Conservation (phyloP, 768 basidiomycete species). For the Suillus sp. region DNA sequence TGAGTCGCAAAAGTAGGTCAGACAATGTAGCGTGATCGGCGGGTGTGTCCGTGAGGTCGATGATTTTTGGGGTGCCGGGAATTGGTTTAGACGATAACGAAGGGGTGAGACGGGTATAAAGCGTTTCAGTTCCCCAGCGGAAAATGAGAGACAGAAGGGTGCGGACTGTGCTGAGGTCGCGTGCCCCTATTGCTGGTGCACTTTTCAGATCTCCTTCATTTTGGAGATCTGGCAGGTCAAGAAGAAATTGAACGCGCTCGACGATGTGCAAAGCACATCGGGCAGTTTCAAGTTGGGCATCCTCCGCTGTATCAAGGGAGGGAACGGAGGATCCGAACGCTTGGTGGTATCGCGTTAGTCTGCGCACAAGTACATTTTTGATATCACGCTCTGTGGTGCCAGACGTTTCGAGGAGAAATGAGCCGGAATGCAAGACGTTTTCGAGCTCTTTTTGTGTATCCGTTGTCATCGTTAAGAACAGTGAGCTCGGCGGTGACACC, state of each 20-base stretch:
- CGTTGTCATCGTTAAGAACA: constrained; percentile 2
- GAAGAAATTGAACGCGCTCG: constrained; percentile 46
- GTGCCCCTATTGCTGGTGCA: constrained; percentile 52
- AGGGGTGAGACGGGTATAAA: constrained; percentile 46
- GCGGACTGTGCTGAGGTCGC: constrained; percentile 63
- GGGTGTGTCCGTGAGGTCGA: constrained; percentile 45
- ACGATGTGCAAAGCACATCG: constrained; percentile 54
- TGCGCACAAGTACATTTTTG: constrained; percentile 12
- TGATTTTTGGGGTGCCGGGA: constrained; percentile 35
- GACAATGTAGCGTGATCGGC: constrained; percentile 49
- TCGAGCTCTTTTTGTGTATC: constrained; percentile 7
- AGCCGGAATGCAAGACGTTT: constrained; percentile 15
- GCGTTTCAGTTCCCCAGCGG: constrained; percentile 67
- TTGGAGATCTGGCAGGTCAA: constrained; percentile 27
- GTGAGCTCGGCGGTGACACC: neutral
- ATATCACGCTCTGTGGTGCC: constrained; percentile 11
- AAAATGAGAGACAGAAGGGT: constrained; percentile 69
- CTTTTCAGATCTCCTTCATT: constrained; percentile 6
- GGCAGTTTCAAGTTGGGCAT: constrained; percentile 55
- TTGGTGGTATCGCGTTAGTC: constrained; percentile 22
- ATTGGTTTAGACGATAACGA: constrained; percentile 40
- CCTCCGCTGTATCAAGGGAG: constrained; percentile 34
- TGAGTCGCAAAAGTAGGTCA: constrained; percentile 43
- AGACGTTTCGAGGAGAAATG: constrained; percentile 18
- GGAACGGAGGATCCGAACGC: constrained; percentile 19